Base-by-base conservation (phyloP, 805 yeast species). In the Phaffomyces opuntiae region DNA sequence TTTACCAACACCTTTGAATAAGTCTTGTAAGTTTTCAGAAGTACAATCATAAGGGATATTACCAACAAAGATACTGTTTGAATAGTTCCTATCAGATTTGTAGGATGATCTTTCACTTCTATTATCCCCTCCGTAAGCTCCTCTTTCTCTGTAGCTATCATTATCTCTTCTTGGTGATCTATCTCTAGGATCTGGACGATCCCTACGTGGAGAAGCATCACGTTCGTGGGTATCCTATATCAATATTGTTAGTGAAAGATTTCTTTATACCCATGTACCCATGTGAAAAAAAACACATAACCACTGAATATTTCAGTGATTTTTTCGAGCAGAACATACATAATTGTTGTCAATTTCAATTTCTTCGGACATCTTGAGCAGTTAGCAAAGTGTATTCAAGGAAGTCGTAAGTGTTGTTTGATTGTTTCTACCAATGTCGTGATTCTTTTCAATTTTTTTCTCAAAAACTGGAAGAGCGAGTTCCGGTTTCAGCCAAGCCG, bases 31-130 rank as follows among this genome's bases (percentile, higher is more conserved):
- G 34, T 82, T 82, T 42, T 68, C 65, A 54, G 85, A 74, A 32
- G 80, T 74, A 52, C 79, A 71, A 43, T 75, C 77, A 59, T 75
- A 85, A 6, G 90, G 86, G 45, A 85, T 68, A 60, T 84, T 84
- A 9, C 91, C 90, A 39, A 85, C 74, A 56, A 85, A 85, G 38
- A 84, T 69, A 48, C 87, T 80, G 59, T 82, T 81, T 40, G 73
- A 74, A 60, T 81, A 81, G 61, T 82, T 78, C 66, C 89, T 74
- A 43, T 70, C 71, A 27, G 67, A 63, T 52, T 69, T 71, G 32
- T 65, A 64, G 8, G 65, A 49, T 39, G 40, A 50, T 46, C 68
- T 59, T 27, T 61, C 59, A 31, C 58, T 63, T 35, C 62, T 57
- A 32, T 16, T 7, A 21, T 9, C 16, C 12, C 63, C 60, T 35